Evolutionary conservation across 129 eudicot genomes (phyloP), one percentile per base, ranked within the genome.

Genomic region (Pseudognaphalium luteoalbum): DNA sequence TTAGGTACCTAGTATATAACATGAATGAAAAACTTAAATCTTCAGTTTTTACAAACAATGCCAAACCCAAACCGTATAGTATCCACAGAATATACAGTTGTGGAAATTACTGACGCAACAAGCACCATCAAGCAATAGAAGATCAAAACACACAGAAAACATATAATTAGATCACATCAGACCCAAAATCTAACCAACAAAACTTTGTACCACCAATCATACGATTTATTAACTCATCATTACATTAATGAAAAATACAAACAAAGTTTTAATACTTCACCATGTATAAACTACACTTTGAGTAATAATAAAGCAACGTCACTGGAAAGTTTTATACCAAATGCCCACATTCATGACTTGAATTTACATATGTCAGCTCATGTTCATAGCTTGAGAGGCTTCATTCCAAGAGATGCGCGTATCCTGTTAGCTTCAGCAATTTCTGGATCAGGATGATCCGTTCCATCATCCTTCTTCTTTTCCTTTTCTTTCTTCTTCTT

Each of bases 391-490:
- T 64, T 86, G 64, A 90, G 73, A 51, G 97, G 97, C 51, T 88
- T 88, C 70, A 93, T 5, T 39, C 98, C 98, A 44, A 93, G 88
- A 2, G 91, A 82, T 6, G 97, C 97, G 3, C 98, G 85, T 25
- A 93, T 60, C 81, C 81, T 90, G 76, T 90, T 93, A 29, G 90
- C 89, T 82, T 80, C 98, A 7, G 98, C 98, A 82, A 93, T 93
- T 84, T 93, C 97, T 7, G 98, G 97, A 83, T 93, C 93, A 1
- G 98, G 98, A 78, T 93, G 98, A 35, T 93, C 98, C 0, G 96
- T 88, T 56, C 98, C 98, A 66, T 93, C 98, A 54, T 88, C 98
- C 44, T 85, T 86, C 87, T 84, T 84, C 84, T 80, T 83, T 70
- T 90, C 84, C 79, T 92, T 89, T 77, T 93, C 88, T 73, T 93